phyloP scores from a whole-genome alignment of 208 protist species.

The Strigomonas culicis region DNA sequence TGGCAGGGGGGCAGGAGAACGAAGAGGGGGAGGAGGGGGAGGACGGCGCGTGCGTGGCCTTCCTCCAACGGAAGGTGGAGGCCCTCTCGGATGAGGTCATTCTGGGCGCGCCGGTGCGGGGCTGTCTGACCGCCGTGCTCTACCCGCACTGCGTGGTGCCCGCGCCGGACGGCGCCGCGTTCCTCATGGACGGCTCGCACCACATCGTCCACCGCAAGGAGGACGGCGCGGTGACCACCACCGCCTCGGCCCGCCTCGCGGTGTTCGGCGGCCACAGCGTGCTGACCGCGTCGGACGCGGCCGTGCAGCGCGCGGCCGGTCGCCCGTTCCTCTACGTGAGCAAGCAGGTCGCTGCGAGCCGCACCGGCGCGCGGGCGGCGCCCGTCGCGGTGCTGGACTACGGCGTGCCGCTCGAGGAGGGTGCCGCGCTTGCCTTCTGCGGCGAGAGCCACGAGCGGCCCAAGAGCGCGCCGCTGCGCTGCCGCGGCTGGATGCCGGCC shows the following conservation, averaged over 20 bases:
- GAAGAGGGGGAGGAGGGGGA: conserved; percentile 14
- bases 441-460: conserved; percentile 43
- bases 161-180: conserved; percentile 23
- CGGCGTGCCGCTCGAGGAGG: conserved; percentile 45
- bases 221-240: not conserved
- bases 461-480: conserved; percentile 42
- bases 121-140: conserved; percentile 58
- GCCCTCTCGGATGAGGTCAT: conserved; percentile 31
- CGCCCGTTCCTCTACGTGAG: conserved; percentile 51
- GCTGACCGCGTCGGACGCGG: conserved; percentile 8
- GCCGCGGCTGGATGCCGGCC: conserved; percentile 72
- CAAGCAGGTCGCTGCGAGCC: conserved; percentile 22
- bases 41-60: not conserved
- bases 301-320: conserved; percentile 13
- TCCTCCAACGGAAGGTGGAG: conserved; percentile 22
- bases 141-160: conserved; percentile 68
- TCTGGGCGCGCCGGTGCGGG: conserved; percentile 28
- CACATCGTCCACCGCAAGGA: conserved; percentile 2
- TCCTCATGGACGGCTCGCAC: conserved; percentile 21
- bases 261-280: conserved; percentile 28
- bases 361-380: conserved; percentile 1
- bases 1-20: not conserved
- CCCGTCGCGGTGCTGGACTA: conserved; percentile 29
- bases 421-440: conserved; percentile 64
- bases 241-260: conserved; percentile 21